A percentile compares a stretch with the other conserved stretches of the same genome.
These are phyloP conservation scores for Protomyces arabidopsidicola DNA, from an alignment of 1,139 yeast species.

Conservation along the genomic window DNA sequence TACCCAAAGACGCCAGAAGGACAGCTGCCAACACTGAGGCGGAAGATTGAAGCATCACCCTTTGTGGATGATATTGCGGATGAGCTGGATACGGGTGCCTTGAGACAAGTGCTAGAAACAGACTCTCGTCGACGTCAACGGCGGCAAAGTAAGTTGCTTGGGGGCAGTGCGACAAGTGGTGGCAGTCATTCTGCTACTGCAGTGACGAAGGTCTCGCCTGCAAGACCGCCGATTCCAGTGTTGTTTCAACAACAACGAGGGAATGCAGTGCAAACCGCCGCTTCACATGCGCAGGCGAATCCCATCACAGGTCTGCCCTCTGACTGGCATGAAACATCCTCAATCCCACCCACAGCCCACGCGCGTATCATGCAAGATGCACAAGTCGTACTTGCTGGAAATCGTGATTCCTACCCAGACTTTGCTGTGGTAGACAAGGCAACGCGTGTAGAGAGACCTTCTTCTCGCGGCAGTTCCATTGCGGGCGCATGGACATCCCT, in stretches of 20 bases:
- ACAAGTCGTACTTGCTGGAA: constrained; percentile 12
- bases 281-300: background rate
- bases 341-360: background rate
- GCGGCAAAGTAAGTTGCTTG: constrained; percentile 6
- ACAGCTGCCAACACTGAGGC: constrained; percentile 13
- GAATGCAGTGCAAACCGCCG: background rate
- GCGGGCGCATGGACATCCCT: constrained; percentile 14
- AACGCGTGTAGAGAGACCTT: background rate
- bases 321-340: constrained; percentile 13
- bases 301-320: constrained; percentile 4
- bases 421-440: constrained; percentile 7
- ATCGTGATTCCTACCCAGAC: constrained; percentile 22
- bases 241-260: background rate
- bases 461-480: background rate
- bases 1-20: constrained; percentile 19
- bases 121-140: constrained; percentile 10
- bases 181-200: background rate
- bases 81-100: constrained; percentile 14
- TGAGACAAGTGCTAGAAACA: constrained; percentile 17
- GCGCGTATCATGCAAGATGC: background rate
- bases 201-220: background rate
- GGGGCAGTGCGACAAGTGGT: background rate
- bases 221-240: background rate
- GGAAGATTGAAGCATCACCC: constrained; percentile 3
- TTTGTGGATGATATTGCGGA: constrained; percentile 24